Evolutionary conservation across 2,329 filamentous ascomycete species (phyloP), one percentile per base, ranked within the genome.

Genomic region (Fusarium falciforme): DNA sequence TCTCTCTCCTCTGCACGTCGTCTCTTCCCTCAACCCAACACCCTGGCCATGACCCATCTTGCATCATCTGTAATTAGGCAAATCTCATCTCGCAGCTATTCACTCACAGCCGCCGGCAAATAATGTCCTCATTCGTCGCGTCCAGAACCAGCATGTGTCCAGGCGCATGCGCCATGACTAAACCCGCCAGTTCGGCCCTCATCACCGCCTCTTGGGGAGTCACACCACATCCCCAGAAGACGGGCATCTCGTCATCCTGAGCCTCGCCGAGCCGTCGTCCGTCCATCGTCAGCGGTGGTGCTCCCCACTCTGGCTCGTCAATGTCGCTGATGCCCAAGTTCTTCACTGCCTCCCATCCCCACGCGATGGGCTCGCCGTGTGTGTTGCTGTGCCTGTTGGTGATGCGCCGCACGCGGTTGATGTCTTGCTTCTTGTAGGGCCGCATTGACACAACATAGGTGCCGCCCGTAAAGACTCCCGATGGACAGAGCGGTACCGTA

Each of bases 201-300:
- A 91, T 87, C 1, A 92, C 88, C 16, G 89, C 90, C 76, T 91
- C 87, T 77, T 92, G 90, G 2, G 91, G 90, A 40, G 91, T 92
- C 12, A 92, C 90, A 36, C 90, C 90, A 76, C 90, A 93, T 0
- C 89, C 91, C 89, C 90, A 89, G 72, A 90, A 90, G 5, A 90
- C 86, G 0, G 88, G 89, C 33, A 91, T 83, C 29, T 86, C 82
- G 3, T 74, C 77, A 1, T 58, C 66, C 16, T 52, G 25, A 29
- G 78, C 73, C 2, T 79, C 64, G 29, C 80, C 78, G 14, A 83
- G 70, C 27, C 79, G 80, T 61, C 80, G 76, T 1, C 86, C 88
- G 33, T 85, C 84, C 29, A 74, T 71, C 1, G 75, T 86, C 77
- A 84, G 79, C 64, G 77, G 83, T 67, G 67, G 82, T 67, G 91